phyloP scores from a whole-genome alignment of 805 yeast genomes.

The Yarrowia porcina region DNA sequence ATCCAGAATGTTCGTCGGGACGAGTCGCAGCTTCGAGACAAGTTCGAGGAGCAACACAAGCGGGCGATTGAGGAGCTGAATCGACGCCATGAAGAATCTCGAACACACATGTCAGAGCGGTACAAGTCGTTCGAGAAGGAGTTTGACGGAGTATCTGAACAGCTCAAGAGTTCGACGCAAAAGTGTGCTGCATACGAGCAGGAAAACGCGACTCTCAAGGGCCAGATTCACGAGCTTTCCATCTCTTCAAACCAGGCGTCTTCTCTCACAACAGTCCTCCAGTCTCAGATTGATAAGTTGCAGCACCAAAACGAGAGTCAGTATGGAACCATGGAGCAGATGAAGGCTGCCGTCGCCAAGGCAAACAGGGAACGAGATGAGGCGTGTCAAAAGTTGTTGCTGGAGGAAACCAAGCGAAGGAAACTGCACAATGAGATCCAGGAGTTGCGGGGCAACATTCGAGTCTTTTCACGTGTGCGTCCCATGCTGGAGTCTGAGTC shows the following conservation, averaged over 20 bases:
- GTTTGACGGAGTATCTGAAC: neutral
- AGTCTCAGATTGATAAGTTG: slow-evolving; percentile 30
- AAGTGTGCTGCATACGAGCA: neutral
- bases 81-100: slow-evolving; percentile 7
- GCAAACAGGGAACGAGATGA: slow-evolving; percentile 38
- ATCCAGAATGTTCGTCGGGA: neutral
- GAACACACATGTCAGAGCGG: neutral
- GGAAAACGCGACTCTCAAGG: slow-evolving; percentile 31
- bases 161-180: neutral
- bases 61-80: neutral
- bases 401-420: slow-evolving; percentile 58
- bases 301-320: slow-evolving; percentile 29
- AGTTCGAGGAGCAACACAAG: neutral
- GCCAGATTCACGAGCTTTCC: slow-evolving; percentile 36
- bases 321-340: slow-evolving; percentile 28
- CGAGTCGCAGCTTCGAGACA: neutral
- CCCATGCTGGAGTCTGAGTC: slow-evolving; percentile 45
- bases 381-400: slow-evolving; percentile 42
- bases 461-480: slow-evolving; percentile 84
- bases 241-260: slow-evolving; percentile 31
- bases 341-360: slow-evolving; percentile 30
- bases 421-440: slow-evolving; percentile 69
- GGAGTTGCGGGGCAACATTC: slow-evolving; percentile 84
- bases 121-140: neutral
- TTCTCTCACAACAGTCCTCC: slow-evolving; percentile 29